Evolutionary conservation across 2,329 filamentous ascomycete species (phyloP), one percentile per base, ranked within the genome.

Genomic region (Ophiocordyceps unilateralis): DNA sequence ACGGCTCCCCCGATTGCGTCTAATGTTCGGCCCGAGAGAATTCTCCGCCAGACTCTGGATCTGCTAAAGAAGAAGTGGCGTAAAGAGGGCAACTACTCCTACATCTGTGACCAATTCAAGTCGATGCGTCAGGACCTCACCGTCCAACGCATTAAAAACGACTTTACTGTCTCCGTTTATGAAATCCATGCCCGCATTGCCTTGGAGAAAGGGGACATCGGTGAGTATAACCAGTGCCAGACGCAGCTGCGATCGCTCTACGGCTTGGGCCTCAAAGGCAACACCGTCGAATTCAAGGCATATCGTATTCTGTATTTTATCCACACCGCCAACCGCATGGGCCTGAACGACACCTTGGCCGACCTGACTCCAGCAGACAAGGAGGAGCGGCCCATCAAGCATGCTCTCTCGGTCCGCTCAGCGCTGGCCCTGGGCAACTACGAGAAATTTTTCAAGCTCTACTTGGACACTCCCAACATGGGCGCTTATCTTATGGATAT

Each of bases 151-250:
- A 87, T 98, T 66, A 88, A 86, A 66, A 94, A 87, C 63, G 84
- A 93, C 43, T 96, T 98, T 59, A 96, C 91, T 22, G 88, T 96
- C 49, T 82, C 76, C 48, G 91, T 95, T 40, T 98, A 98, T 64
- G 91, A 98, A 67, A 93, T 89, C 48, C 91, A 98, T 66, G 91
- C 89, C 49, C 81, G 91, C 47, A 96, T 98, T 65, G 91, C 91
- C 52, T 72, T 98, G 64, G 89, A 98, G 66, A 95, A 93, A 74
- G 87, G 84, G 66, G 91, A 98, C 71, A 77, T 96, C 70, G 89
- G 91, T 98, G 91, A 98, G 91, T 98, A 98, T 91, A 98, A 98
- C 70, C 91, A 98, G 74, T 98, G 91, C 66, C 91, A 98, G 70
- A 96, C 91, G 56, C 91, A 98, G 68, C 72, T 98, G 59, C 85